Base-by-base conservation (phyloP, 2,329 filamentous ascomycete genomes). In the Alternaria dauci region DNA sequence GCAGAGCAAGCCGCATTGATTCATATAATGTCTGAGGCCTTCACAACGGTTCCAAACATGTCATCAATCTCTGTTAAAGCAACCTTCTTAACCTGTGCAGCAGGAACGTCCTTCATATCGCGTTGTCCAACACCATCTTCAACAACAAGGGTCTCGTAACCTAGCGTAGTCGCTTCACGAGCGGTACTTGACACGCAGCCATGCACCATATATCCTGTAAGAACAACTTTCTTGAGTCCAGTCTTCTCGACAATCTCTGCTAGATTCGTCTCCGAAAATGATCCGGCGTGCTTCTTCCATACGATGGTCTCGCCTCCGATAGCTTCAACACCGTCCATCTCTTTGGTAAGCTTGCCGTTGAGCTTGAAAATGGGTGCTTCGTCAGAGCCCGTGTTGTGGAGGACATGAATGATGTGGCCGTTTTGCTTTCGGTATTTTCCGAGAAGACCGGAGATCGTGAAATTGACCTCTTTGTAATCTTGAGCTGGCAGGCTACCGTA, bases 151-250 rank as follows among this genome's bases (percentile, higher is more conserved):
- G 36, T 18, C 25, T 52, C 34, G 23, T 52, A 52, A 2, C 48
- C 48, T 23, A 52, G 9, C 5, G 48, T 39, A 18, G 32, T 52
- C 20, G 48, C 48, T 20, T 52, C 48, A 25, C 34, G 34, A 39
- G 48, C 48, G 4, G 48, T 52, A 20, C 48, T 52, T 30, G 48
- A 52, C n/a, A 52, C 34, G 28, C 48, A 52, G 3, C 48, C 48
- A 20, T 52, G 48, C 1, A 16, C 48, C 48, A 52, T 52, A 11
- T 52, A 52, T 5, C 48, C 48, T 2, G 48, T 52, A 1, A 52
- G 32, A 20, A 52, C 48, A 26, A 52, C 5, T 28, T 52, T 52
- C 32, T 28, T 39, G 1, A 39, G 23, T 1, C 48, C 48, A 20
- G 36, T 52, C 34, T 28, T 52, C 23, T 39, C 18, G 5, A 52